Conservation (phyloP, 176 grass and related monocot genomes). For the Coix lacrymajobi region DNA sequence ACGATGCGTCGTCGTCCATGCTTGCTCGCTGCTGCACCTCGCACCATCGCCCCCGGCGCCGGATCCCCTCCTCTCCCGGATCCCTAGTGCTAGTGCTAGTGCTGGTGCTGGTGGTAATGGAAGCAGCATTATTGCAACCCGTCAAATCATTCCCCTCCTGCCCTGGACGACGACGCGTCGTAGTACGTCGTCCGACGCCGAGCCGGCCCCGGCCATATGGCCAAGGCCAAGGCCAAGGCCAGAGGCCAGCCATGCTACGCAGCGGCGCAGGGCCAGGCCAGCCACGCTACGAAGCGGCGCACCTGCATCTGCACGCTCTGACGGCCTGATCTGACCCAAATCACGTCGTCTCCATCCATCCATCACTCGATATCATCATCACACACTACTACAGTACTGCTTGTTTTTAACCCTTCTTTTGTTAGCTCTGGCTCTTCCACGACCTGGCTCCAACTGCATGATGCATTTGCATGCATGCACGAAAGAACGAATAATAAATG, state of each 20-base stretch:
- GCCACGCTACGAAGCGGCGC: not conserved
- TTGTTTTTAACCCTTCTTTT: not conserved
- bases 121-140: slow-evolving; percentile 35
- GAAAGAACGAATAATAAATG: not conserved
- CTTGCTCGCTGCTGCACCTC: not conserved
- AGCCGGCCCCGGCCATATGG: not conserved
- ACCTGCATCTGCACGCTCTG: not conserved
- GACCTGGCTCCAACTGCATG: not conserved
- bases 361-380: not conserved
- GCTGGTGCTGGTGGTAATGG: not conserved
- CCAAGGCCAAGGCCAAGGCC: not conserved
- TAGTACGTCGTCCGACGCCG: not conserved
- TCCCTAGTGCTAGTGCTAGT: too few species aligned
- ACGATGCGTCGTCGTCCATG: not conserved
- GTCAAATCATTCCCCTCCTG: slow-evolving; percentile 34
- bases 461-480: not conserved
- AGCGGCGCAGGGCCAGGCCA: not conserved
- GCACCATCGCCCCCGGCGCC: not conserved
- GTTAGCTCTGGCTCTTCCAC: not conserved
- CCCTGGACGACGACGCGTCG: not conserved
- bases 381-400: not conserved
- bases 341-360: slow-evolving; percentile 40
- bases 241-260: not conserved
- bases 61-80: too few species aligned
- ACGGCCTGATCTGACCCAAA: slow-evolving; percentile 29